A percentile compares a stretch with the other conserved stretches of the same genome.
Evolutionary conservation across 2,329 filamentous ascomycete genomes (phyloP).

Genomic region (Aureobasidium sp.): DNA sequence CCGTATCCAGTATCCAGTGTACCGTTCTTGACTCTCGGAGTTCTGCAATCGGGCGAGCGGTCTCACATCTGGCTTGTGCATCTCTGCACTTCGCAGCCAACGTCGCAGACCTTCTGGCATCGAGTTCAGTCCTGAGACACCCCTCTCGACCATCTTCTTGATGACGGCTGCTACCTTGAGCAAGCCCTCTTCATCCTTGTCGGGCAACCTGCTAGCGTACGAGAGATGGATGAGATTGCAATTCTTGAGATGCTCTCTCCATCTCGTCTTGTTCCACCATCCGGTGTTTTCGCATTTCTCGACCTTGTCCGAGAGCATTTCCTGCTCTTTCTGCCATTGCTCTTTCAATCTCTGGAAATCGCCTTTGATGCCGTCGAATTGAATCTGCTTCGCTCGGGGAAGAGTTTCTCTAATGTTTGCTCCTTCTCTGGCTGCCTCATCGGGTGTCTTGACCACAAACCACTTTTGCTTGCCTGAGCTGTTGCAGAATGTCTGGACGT

Average conservation of each 20-base stretch:
- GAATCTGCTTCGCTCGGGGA: not conserved
- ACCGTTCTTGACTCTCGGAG: conserved; percentile 25
- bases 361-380: not conserved
- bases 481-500: not conserved
- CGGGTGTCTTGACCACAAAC: conserved; percentile 1
- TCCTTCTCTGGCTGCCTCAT: not conserved
- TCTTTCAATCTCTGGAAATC: not conserved
- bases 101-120: conserved; percentile 23
- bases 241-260: conserved; percentile 24
- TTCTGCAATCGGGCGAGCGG: conserved; percentile 27
- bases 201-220: conserved; percentile 23
- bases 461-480: not conserved
- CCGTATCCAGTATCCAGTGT: conserved; percentile 24
- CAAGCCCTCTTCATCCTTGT: conserved; percentile 21
- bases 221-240: conserved; percentile 17
- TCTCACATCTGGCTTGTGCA: conserved; percentile 19
- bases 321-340: not conserved
- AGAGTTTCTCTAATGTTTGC: not conserved
- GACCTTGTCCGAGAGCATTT: not conserved
- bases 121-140: conserved; percentile 23
- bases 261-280: conserved; percentile 24
- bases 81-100: conserved; percentile 25
- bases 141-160: conserved; percentile 24
- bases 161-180: not conserved
- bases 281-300: conserved; percentile 11